Evolutionary conservation across 2,329 filamentous ascomycete species (phyloP).

Genomic region (Thermothelomyces thermophilus): DNA sequence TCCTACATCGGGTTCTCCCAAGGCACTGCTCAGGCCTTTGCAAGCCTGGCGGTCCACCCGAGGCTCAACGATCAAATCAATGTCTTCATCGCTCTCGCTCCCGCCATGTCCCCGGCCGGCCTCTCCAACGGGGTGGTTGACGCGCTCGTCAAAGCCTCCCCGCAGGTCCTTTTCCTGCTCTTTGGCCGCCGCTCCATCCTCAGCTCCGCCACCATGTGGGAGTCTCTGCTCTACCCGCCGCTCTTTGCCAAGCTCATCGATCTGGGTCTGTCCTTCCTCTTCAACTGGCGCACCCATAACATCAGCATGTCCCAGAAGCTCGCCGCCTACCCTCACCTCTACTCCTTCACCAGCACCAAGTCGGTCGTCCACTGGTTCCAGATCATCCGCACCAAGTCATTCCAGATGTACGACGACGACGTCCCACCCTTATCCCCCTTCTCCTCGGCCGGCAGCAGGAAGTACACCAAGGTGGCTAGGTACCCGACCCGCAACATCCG

Average conservation of each 20-base stretch:
- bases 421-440: conserved; percentile 69
- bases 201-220: conserved; percentile 93
- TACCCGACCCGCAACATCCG: conserved; percentile 97
- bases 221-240: conserved; percentile 88
- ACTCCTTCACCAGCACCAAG: conserved; percentile 95
- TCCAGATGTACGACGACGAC: conserved; percentile 99
- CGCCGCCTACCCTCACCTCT: conserved; percentile 90
- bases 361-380: conserved; percentile 99
- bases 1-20: conserved; percentile 98
- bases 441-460: conserved; percentile 64
- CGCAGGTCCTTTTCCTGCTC: conserved; percentile 83
- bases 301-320: conserved; percentile 85
- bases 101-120: conserved; percentile 92
- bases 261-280: conserved; percentile 71
- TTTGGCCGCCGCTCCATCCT: conserved; percentile 90
- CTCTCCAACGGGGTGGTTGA: conserved; percentile 87
- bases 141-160: conserved; percentile 86
- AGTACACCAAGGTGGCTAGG: conserved; percentile 93
- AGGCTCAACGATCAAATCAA: conserved; percentile 88
- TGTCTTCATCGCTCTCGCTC: conserved; percentile 91
- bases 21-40: conserved; percentile 94
- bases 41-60: conserved; percentile 85
- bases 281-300: conserved; percentile 82
- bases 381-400: conserved; percentile 91
- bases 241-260: conserved; percentile 89